Conservation (phyloP, 768 basidiomycete species). For the Pholiota conissans region DNA sequence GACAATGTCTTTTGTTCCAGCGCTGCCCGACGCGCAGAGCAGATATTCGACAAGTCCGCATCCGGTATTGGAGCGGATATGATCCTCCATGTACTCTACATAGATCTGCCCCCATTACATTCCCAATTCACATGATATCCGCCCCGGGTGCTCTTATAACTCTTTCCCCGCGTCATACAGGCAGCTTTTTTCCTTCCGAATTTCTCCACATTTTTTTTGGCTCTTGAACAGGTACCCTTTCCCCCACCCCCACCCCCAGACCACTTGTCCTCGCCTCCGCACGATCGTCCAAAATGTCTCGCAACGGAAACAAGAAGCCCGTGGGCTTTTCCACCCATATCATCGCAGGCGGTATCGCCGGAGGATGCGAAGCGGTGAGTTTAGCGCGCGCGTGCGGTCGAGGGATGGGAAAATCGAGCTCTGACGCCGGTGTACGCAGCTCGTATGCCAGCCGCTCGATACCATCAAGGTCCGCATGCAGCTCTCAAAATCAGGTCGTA, state of each 20-base stretch:
- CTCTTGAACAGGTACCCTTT: not conserved
- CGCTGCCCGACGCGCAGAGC: not conserved
- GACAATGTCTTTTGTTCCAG: not conserved
- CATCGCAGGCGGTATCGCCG: slow-evolving; percentile 92
- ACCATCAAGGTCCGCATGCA: slow-evolving; percentile 99
- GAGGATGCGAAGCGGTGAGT: slow-evolving; percentile 88
- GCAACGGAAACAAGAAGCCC: slow-evolving; percentile 65
- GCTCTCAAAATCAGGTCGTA: slow-evolving; percentile 76
- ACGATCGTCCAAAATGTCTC: slow-evolving; percentile 41
- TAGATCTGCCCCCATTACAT: too few species aligned
- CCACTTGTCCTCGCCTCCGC: not conserved
- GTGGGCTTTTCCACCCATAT: slow-evolving; percentile 88
- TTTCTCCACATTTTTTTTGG: slow-evolving; percentile 15
- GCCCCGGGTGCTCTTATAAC: slow-evolving; percentile 19
- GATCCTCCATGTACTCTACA: not conserved
- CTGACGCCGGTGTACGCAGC: slow-evolving; percentile 33
- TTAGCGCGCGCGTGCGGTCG: not conserved
- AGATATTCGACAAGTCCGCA: not conserved
- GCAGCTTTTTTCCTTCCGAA: slow-evolving; percentile 4
- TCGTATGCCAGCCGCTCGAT: slow-evolving; percentile 90
- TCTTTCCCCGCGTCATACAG: slow-evolving; percentile 10
- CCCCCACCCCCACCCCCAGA: not conserved
- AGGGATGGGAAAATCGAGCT: too few species aligned
- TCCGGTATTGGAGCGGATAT: not conserved
- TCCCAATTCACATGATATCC: slow-evolving; percentile 34